Conservation (phyloP, 805 yeast genomes). For the Kodamaea laetipori region DNA sequence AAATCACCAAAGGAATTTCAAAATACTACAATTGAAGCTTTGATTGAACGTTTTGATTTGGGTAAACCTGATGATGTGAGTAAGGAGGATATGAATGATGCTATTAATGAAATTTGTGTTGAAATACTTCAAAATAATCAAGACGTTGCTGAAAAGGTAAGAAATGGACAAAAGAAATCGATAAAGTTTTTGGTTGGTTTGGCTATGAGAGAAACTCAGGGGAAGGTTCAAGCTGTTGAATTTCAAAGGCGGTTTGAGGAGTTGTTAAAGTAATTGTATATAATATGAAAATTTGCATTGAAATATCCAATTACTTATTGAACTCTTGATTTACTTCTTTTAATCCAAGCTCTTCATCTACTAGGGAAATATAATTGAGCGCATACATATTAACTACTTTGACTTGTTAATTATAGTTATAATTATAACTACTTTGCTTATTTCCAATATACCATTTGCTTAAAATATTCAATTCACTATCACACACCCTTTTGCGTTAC, state of each 20-base stretch:
- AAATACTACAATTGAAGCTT: constrained; percentile 31
- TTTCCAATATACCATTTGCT: too few relatives aligned
- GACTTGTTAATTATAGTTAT: too few relatives aligned
- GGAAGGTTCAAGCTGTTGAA: constrained; percentile 47
- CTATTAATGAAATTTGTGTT: constrained; percentile 45
- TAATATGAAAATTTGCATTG: too few relatives aligned
- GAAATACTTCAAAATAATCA: constrained; percentile 48
- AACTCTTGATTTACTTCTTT: neutral
- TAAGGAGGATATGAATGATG: constrained; percentile 35
- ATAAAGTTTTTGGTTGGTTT: constrained; percentile 80
- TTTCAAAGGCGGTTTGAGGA: constrained; percentile 29
- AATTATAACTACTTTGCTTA: too few relatives aligned
- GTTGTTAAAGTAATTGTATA: constrained; percentile 17
- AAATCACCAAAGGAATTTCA: constrained; percentile 43
- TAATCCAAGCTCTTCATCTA: neutral
- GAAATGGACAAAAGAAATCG: constrained; percentile 61
- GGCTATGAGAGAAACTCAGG: constrained; percentile 80
- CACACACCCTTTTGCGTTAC: constrained; percentile 15
- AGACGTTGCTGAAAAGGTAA: constrained; percentile 58
- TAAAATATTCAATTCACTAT: too few relatives aligned
- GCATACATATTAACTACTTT: too few relatives aligned
- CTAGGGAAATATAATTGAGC: too few relatives aligned
- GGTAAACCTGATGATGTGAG: constrained; percentile 28
- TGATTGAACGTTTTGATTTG: constrained; percentile 60
- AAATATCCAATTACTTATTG: too few relatives aligned